phyloP scores from a whole-genome alignment of 129 eudicot genomes.

The Cynara cardunculus region DNA sequence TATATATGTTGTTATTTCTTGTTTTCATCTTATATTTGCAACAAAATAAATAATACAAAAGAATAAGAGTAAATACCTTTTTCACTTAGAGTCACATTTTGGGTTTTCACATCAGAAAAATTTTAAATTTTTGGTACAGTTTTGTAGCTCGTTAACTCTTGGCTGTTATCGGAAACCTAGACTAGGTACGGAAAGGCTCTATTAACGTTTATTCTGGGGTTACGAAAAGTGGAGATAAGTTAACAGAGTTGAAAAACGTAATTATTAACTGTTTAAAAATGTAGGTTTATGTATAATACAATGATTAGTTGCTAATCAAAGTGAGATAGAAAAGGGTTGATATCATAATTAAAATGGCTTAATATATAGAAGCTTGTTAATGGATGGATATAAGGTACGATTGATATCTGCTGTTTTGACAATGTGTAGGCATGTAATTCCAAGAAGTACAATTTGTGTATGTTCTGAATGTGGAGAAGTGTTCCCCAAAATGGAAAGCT shows the following conservation, averaged over 20 bases:
- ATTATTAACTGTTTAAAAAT: not conserved
- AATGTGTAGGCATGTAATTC: constrained; percentile 50
- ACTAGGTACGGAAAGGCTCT: too few relatives aligned
- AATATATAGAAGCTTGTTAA: not conserved
- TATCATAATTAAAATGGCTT: not conserved
- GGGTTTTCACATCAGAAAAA: not conserved
- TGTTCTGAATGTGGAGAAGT: constrained; percentile 92
- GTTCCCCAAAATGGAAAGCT: constrained; percentile 79
- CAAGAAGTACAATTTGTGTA: constrained; percentile 72
- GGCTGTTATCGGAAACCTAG: too few relatives aligned
- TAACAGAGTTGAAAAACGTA: not conserved
- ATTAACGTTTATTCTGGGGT: not conserved
- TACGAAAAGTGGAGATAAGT: not conserved
- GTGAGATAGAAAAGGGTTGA: not conserved
- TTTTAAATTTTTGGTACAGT: too few relatives aligned
- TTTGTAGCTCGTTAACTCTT: not conserved
- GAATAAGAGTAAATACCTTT: not conserved
- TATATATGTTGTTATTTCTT: not conserved
- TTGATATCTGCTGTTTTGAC: not conserved
- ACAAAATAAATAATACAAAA: not conserved
- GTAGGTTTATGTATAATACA: not conserved
- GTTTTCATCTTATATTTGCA: not conserved
- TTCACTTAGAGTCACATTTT: too few relatives aligned
- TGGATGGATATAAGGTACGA: not conserved
- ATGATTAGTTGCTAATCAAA: not conserved